Percentiles rank a stretch among this genome's conserved stretches.
Conservation (phyloP, 768 basidiomycete species). For the Tulasnella sp. region DNA sequence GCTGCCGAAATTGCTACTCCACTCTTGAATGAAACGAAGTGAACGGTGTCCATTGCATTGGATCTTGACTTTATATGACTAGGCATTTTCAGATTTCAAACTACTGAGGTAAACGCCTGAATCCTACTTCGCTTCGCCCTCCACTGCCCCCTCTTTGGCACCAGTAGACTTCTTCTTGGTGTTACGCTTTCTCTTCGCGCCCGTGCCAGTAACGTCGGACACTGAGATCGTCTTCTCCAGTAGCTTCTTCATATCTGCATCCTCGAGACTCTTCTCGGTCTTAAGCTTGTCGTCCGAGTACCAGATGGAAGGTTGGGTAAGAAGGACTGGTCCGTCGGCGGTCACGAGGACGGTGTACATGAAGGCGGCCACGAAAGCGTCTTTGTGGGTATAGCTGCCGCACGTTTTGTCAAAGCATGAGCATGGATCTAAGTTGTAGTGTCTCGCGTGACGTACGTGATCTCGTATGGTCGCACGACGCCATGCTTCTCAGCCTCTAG, state of each 20-base stretch:
- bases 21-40: too few species aligned
- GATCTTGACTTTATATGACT: too few species aligned
- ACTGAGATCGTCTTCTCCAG: conserved; percentile 73
- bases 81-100: too few species aligned
- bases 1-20: conserved; percentile 27
- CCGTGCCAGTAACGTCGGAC: conserved; percentile 31
- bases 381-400: conserved; percentile 61
- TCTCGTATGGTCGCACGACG: conserved; percentile 89
- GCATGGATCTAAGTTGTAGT: not conserved
- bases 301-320: conserved; percentile 85
- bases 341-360: conserved; percentile 95
- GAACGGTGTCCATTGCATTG: too few species aligned
- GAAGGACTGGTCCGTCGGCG: conserved; percentile 74
- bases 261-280: conserved; percentile 79
- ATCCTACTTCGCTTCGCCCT: not conserved
- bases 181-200: conserved; percentile 39
- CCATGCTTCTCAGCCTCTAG: conserved; percentile 93
- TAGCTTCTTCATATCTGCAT: conserved; percentile 72
- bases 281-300: conserved; percentile 87
- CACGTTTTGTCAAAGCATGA: not conserved
- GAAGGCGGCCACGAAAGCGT: conserved; percentile 85
- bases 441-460: conserved; percentile 49
- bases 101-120: too few species aligned
- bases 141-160: not conserved
- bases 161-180: conserved; percentile 70